Conservation (phyloP, 345 rosid genomes). For the Boechera stricta region DNA sequence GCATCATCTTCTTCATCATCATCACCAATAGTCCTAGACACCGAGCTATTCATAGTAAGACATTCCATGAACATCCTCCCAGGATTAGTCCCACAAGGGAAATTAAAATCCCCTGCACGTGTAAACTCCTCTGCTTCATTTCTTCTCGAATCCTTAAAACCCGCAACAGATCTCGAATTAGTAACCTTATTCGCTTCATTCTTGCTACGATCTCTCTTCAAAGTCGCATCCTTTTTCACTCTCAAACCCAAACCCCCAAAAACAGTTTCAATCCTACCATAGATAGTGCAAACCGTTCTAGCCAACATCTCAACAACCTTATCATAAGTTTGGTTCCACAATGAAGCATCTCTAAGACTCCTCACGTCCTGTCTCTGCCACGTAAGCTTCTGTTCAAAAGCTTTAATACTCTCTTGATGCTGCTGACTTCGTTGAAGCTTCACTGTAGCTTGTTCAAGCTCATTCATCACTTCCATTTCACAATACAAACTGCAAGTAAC, state of each 20-base stretch:
- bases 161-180: conserved; percentile 40
- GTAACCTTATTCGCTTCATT: conserved; percentile 41
- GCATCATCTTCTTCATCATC: conserved; percentile 49
- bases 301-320: conserved; percentile 90
- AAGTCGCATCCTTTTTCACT: conserved; percentile 36
- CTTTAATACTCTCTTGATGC: conserved; percentile 82
- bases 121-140: conserved; percentile 53
- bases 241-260: conserved; percentile 64
- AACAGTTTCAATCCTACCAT: conserved; percentile 67
- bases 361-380: conserved; percentile 97
- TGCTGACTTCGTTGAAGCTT: conserved; percentile 76
- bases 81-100: conserved; percentile 82
- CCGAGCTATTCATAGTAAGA: conserved; percentile 75
- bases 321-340: conserved; percentile 91
- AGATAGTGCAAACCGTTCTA: conserved; percentile 86
- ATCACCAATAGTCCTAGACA: conserved; percentile 49
- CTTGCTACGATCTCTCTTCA: conserved; percentile 62
- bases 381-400: conserved; percentile 87
- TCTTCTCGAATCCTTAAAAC: conserved; percentile 48
- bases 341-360: conserved; percentile 84
- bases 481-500: conserved; percentile 75
- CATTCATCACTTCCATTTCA: conserved; percentile 91
- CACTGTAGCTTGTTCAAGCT: conserved; percentile 77
- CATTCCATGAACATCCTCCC: conserved; percentile 89
- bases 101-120: conserved; percentile 64